Percentiles rank a stretch among this genome's conserved stretches.
Conservation (phyloP, 1,139 yeast genomes). For the Geotrichum klebahnii region DNA sequence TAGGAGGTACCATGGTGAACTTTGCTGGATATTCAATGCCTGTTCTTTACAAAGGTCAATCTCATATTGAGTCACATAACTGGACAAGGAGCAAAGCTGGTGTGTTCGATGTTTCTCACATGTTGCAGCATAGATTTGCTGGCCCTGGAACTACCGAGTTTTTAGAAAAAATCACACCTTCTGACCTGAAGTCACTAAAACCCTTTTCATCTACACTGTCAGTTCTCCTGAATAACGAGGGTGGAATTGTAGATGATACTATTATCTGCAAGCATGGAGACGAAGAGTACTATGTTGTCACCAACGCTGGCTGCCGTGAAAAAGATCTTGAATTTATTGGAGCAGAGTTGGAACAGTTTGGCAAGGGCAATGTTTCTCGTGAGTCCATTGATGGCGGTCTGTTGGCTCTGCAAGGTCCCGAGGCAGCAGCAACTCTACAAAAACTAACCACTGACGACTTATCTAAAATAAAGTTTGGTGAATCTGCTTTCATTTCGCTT, state of each 20-base stretch:
- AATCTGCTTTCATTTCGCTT: slow-evolving; percentile 55
- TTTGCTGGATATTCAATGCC: slow-evolving; percentile 97
- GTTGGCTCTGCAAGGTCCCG: slow-evolving; percentile 90
- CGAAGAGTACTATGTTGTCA: slow-evolving; percentile 81
- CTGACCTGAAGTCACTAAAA: slow-evolving; percentile 59
- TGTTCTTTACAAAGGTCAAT: slow-evolving; percentile 71
- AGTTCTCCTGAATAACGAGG: slow-evolving; percentile 66
- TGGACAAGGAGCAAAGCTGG: slow-evolving; percentile 92
- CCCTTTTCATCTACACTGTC: slow-evolving; percentile 68
- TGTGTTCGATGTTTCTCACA: slow-evolving; percentile 91
- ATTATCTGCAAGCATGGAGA: slow-evolving; percentile 81
- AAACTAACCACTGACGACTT: slow-evolving; percentile 60
- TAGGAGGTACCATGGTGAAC: slow-evolving; percentile 88
- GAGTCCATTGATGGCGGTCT: slow-evolving; percentile 68
- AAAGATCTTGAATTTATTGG: slow-evolving; percentile 67
- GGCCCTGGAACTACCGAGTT: slow-evolving; percentile 70
- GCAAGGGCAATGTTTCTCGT: slow-evolving; percentile 48
- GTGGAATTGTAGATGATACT: slow-evolving; percentile 85
- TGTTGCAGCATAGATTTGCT: slow-evolving; percentile 78
- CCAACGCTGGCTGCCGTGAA: slow-evolving; percentile 92
- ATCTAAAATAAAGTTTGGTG: slow-evolving; percentile 66
- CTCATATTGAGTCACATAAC: slow-evolving; percentile 87
- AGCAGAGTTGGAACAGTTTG: slow-evolving; percentile 47
- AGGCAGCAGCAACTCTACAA: slow-evolving; percentile 62
- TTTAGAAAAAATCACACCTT: slow-evolving; percentile 77